Evolutionary conservation across 2,329 filamentous ascomycete species (phyloP), one percentile per base, ranked within the genome.

Genomic region (Coniochaeta sp.): DNA sequence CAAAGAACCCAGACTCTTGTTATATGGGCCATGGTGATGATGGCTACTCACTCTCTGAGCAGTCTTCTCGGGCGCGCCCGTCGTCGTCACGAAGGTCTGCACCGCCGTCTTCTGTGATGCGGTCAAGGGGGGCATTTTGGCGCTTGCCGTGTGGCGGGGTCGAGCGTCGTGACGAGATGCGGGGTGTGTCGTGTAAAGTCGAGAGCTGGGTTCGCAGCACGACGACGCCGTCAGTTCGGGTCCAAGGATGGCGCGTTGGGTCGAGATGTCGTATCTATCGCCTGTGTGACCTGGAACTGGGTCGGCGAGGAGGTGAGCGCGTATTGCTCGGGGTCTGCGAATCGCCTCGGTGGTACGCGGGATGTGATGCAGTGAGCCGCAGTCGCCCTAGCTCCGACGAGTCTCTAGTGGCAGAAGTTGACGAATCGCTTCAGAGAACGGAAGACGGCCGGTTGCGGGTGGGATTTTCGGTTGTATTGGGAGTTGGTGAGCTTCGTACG

Each of bases 31-130:
- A 17, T 32, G 50, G 17, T 19, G 50, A 10, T n/a, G 22, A n/a
- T 6, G 22, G 32, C 55, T 36, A 30, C 55, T 57, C 32, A 81
- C 79, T 70, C 74, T 73, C 60, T 72, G 70, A 38, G 79, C 79
- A 36, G 70, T 72, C 62, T 76, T 74, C 58, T 79, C 79, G 17
- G 71, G 69, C 17, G 74, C 72, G 36, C 78, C 77, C 12, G 79
- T 81, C 55, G 77, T 66, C 57, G 69, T 63, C 57, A 75, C 67
- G 63, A 82, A 81, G 67, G 79, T 72, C 57, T 68, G 64, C 62
- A 75, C 68, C 65, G 77, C 61, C 44, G 70, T 67, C 71, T 75
- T 78, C 65, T 80, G 74, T 30, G 62, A 50, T 38, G 58, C 60
- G 12, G 65, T 65, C 52, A 68, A 61, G 28, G 69, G 66, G 28